Base-by-base conservation (phyloP, 805 yeast genomes). In the Pichia paraexigua region DNA sequence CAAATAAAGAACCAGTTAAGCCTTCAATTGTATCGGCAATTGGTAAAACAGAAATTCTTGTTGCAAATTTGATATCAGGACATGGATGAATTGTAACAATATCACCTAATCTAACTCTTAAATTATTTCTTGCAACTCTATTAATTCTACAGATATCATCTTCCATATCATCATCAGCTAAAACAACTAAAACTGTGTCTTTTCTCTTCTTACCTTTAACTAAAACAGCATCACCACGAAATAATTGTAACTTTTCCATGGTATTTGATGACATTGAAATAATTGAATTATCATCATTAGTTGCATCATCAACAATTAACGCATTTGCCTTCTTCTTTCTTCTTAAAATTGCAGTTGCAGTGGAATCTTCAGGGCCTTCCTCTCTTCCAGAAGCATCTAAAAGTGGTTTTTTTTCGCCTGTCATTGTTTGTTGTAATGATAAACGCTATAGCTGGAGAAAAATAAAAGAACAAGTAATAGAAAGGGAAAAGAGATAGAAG, bases 11-110 rank as follows among this genome's bases (percentile, higher is more conserved):
- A 57, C 99, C 99, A 17, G 97, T 94, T 54, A 94, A 78, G 56
- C 99, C 99, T 73, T 94, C 99, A 59, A 94, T 92, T 50, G 99
- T 91, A 66, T 94, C 99, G 54, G 97, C 96, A 66, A 94, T 87
- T 52, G 99, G 99, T 70, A 94, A 76, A 45, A 92, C 96, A 12
- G 96, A 85, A 63, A 94, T 92, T 71, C 98, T 81, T 56, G 87
- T 76, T 61, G 99, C 98, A 65, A 91, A 94, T 73, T 94, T 92
- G 78, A 94, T 92, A 68, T 94, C 99, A 20, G 99, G 97, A 68
- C 97, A 92, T 46, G 99, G 94, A 67, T 88, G 96, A 55, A 94
- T 77, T 28, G 96, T 78, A 53, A 94, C 81, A 54, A 94, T 78
- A 65, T 94, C 99, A 62, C 98, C 97, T 58, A 94, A 77, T 68